phyloP scores from a whole-genome alignment of 176 grass and related monocot genomes.

The Urochloa ruziziensis region DNA sequence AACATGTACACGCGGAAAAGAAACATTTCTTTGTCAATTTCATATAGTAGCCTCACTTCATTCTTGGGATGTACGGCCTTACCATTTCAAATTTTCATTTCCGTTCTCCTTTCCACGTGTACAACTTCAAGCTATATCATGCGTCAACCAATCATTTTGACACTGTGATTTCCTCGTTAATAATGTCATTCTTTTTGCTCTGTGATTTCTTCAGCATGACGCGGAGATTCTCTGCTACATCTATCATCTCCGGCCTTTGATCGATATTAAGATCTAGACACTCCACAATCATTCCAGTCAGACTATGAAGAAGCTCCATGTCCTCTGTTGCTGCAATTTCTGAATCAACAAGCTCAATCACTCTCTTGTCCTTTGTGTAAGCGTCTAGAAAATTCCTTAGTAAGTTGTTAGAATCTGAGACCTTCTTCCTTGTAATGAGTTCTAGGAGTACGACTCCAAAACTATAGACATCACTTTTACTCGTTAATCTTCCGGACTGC shows the following conservation, averaged over 20 bases:
- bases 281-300: not conserved
- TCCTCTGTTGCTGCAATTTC: not conserved
- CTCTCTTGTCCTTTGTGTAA: not conserved
- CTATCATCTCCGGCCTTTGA: not conserved
- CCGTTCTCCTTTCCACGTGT: not conserved
- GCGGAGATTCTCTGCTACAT: not conserved
- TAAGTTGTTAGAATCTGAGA: not conserved
- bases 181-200: not conserved
- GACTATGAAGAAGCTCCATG: not conserved
- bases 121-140: not conserved
- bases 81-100: not conserved
- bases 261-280: not conserved
- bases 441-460: conserved; percentile 14
- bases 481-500: not conserved
- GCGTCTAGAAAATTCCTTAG: not conserved
- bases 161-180: not conserved
- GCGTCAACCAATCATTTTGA: not conserved
- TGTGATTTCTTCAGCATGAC: not conserved
- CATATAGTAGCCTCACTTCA: not conserved
- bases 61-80: not conserved
- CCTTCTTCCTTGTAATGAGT: conserved; percentile 11
- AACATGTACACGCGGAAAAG: too few species aligned
- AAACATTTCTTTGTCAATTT: not conserved
- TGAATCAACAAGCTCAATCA: conserved; percentile 18
- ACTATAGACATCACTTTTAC: conserved; percentile 10